phyloP scores from a whole-genome alignment of 169 alveolate genomes.

The Eimeria tenella region DNA sequence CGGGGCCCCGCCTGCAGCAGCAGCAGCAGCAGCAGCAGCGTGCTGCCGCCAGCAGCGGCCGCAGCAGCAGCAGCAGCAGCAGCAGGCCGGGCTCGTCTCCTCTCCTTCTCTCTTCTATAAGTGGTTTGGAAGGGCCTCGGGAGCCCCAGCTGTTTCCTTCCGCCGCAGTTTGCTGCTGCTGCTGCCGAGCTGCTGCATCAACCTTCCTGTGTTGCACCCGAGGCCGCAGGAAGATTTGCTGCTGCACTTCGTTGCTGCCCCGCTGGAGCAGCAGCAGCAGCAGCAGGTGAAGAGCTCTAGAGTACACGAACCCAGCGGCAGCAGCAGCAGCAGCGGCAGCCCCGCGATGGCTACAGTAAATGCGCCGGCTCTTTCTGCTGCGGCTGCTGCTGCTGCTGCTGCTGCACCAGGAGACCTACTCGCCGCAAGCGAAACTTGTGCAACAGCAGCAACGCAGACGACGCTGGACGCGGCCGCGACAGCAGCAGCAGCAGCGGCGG shows the following conservation, averaged over 20 bases:
- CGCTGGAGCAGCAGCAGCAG: constrained; percentile 38
- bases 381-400: constrained; percentile 29
- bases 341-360: background rate
- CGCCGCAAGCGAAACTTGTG: background rate
- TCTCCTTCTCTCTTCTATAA: constrained; percentile 15
- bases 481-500: background rate
- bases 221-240: constrained; percentile 33
- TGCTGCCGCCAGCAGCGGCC: background rate
- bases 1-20: background rate
- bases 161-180: constrained; percentile 28
- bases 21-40: constrained; percentile 34
- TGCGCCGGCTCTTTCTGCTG: background rate
- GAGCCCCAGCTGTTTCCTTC: background rate
- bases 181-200: constrained; percentile 38
- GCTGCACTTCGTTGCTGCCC: constrained; percentile 40
- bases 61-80: constrained; percentile 47
- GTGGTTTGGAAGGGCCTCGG: constrained; percentile 1
- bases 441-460: background rate
- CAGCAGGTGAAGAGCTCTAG: background rate
- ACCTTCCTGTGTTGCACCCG: background rate
- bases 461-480: background rate
- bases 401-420: background rate
- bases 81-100: background rate
- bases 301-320: background rate
- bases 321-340: constrained; percentile 39